A percentile compares a stretch with the other conserved stretches of the same genome.
Evolutionary conservation across 345 rosid genomes (phyloP).

Genomic region (Ceriops tagal): DNA sequence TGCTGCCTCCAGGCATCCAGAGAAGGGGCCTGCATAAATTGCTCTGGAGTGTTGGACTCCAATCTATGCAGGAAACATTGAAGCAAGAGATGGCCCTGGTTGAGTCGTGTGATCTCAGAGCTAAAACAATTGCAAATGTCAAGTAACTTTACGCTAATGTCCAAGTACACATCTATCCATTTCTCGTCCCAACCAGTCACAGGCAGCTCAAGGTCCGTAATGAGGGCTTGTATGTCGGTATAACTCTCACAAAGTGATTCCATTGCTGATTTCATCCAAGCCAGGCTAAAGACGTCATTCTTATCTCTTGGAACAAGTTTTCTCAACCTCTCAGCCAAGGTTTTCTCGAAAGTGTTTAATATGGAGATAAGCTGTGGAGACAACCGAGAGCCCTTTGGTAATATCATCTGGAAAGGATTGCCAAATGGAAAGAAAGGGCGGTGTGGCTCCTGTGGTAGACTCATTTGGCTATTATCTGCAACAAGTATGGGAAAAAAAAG

Average conservation of each 20-base stretch:
- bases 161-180: conserved; percentile 86
- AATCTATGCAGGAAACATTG: conserved; percentile 61
- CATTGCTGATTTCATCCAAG: conserved; percentile 91
- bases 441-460: conserved; percentile 74
- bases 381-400: conserved; percentile 68
- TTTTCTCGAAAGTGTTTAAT: conserved; percentile 53
- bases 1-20: conserved; percentile 79
- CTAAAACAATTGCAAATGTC: conserved; percentile 76
- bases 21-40: conserved; percentile 51
- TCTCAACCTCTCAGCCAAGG: conserved; percentile 56
- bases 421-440: conserved; percentile 76
- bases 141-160: conserved; percentile 78
- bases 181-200: conserved; percentile 85
- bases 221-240: conserved; percentile 52
- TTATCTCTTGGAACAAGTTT: conserved; percentile 61
- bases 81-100: conserved; percentile 76
- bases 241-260: conserved; percentile 76
- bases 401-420: conserved; percentile 75
- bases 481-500: neutral
- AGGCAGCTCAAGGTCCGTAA: conserved; percentile 76
- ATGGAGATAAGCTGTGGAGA: conserved; percentile 47
- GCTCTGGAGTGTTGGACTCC: conserved; percentile 47
- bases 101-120: conserved; percentile 70
- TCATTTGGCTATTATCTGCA: conserved; percentile 55
- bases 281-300: conserved; percentile 55